These are phyloP conservation scores for Poa pratensis DNA, from an alignment of 176 grass and related monocot species.

Conservation along the genomic window DNA sequence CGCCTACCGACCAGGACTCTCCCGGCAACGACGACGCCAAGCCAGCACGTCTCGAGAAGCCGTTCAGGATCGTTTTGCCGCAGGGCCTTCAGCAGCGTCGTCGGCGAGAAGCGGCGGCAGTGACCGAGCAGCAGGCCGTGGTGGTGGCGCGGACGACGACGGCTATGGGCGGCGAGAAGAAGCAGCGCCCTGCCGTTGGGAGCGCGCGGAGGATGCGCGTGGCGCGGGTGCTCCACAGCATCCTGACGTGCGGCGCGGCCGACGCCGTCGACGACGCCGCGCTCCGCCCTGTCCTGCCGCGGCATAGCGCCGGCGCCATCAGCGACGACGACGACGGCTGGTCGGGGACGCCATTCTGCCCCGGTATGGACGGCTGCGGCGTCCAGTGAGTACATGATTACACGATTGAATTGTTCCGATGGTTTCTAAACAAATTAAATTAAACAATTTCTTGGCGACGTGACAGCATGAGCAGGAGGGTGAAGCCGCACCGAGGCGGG, in stretches of 20 bases:
- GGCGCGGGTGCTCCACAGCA: constrained; percentile 47
- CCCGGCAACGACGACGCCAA: background rate
- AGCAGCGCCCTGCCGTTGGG: constrained; percentile 18
- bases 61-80: constrained; percentile 28
- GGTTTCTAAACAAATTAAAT: background rate
- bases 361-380: constrained; percentile 57
- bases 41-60: background rate
- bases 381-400: constrained; percentile 38
- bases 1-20: constrained; percentile 35
- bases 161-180: background rate
- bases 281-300: constrained; percentile 27
- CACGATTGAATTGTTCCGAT: background rate
- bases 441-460: background rate
- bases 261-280: constrained; percentile 45
- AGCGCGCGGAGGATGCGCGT: constrained; percentile 41
- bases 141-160: background rate
- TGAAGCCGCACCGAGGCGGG: constrained; percentile 37
- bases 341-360: constrained; percentile 41
- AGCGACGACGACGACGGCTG: background rate
- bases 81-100: background rate
- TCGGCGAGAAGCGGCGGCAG: background rate
- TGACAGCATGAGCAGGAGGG: constrained; percentile 49
- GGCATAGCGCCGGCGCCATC: background rate
- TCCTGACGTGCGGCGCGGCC: constrained; percentile 51
- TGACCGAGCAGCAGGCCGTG: background rate